These are phyloP conservation scores for Ehretia macrophylla DNA, from an alignment of 257 asterid species.

Conservation along the genomic window DNA sequence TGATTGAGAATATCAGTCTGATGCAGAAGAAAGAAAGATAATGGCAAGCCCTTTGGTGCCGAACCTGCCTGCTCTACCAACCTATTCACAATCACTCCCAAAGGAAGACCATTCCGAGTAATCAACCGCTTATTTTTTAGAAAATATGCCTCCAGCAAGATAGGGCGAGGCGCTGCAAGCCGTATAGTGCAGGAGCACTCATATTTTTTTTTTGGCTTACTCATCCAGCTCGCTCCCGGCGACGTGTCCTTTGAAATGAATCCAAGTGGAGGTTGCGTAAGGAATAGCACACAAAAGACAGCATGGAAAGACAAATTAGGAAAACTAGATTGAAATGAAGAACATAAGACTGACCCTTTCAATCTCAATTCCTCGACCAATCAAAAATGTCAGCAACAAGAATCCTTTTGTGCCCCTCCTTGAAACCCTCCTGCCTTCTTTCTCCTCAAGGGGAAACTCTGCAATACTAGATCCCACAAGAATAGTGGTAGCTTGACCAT, in stretches of 20 bases:
- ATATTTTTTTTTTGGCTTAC: too few species aligned
- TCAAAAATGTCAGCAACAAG: slow-evolving; percentile 90
- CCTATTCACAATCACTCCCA: slow-evolving; percentile 29
- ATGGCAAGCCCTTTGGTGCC: slow-evolving; percentile 96
- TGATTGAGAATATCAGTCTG: slow-evolving; percentile 91
- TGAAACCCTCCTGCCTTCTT: slow-evolving; percentile 43
- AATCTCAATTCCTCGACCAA: slow-evolving; percentile 89
- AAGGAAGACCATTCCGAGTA: not conserved
- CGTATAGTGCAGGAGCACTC: too few species aligned
- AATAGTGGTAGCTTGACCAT: too few species aligned
- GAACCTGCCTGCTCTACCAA: slow-evolving; percentile 94
- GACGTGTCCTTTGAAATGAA: too few species aligned
- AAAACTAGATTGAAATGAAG: not conserved
- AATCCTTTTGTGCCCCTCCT: slow-evolving; percentile 94
- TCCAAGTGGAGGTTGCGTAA: too few species aligned
- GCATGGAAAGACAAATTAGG: not conserved
- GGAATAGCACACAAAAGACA: too few species aligned
- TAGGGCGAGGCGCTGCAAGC: too few species aligned
- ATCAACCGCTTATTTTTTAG: too few species aligned
- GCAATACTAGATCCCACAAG: too few species aligned
- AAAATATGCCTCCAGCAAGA: too few species aligned
- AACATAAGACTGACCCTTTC: slow-evolving; percentile 82
- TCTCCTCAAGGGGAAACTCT: too few species aligned
- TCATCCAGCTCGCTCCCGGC: too few species aligned
- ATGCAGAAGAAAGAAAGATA: slow-evolving; percentile 82